Evolutionary conservation across 495 filamentous ascomycete species (phyloP).

Genomic region (Aspergillus wentii): DNA sequence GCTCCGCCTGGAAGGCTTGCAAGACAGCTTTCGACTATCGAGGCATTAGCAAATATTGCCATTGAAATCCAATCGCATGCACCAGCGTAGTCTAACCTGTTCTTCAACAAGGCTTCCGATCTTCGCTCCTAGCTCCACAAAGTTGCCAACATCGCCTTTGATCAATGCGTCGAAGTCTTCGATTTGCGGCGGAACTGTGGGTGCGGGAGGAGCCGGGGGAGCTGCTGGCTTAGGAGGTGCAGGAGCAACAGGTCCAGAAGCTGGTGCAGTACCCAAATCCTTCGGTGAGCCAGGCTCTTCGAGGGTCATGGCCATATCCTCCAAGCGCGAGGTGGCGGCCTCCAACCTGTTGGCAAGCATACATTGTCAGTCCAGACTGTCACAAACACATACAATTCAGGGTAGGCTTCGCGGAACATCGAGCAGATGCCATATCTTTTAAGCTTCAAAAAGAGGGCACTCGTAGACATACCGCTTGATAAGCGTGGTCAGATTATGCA

Average conservation of each 20-base stretch:
- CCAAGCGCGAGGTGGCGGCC: constrained; percentile 91
- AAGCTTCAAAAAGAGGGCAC: too few relatives aligned
- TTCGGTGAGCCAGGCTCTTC: constrained; percentile 50
- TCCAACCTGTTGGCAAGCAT: constrained; percentile 65
- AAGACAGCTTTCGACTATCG: constrained; percentile 54
- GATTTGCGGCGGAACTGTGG: constrained; percentile 68
- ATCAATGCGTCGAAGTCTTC: constrained; percentile 84
- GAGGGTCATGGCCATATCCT: constrained; percentile 84
- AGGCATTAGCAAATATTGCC: constrained; percentile 8
- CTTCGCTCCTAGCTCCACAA: constrained; percentile 69
- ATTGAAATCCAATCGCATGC: too few relatives aligned
- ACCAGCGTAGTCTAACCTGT: constrained; percentile 50
- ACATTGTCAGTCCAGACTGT: constrained; percentile 18
- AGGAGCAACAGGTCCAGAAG: constrained; percentile 27
- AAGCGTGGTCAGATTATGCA: constrained; percentile 94
- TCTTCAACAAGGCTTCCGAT: constrained; percentile 75
- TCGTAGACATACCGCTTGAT: constrained; percentile 92
- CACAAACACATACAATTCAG: not conserved
- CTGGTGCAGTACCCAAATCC: constrained; percentile 33
- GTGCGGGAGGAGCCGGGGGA: constrained; percentile 42
- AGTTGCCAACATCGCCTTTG: constrained; percentile 67
- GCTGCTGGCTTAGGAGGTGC: constrained; percentile 23
- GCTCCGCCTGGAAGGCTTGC: constrained; percentile 72
- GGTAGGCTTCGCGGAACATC: too few relatives aligned
- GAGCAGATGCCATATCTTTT: too few relatives aligned